phyloP scores from a whole-genome alignment of 148 eudicot species.

The Suaeda aralocaspica region DNA sequence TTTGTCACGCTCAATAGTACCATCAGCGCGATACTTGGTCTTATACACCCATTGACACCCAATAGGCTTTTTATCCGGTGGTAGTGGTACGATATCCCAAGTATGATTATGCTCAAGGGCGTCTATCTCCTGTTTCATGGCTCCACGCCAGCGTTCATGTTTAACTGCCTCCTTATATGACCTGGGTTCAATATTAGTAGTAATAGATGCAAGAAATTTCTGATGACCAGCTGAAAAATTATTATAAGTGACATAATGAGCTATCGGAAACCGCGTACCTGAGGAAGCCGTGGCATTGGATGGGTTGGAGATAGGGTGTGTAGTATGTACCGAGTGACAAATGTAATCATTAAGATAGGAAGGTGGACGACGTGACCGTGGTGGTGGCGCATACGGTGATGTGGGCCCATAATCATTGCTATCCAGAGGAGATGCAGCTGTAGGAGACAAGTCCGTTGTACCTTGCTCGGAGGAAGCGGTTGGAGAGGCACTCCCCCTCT shows the following conservation, averaged over 20 bases:
- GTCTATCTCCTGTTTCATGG: neutral
- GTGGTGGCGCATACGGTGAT: too few species aligned
- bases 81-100: too few species aligned
- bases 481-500: neutral
- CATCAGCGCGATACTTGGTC: too few species aligned
- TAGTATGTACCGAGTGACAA: neutral
- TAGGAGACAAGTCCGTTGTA: neutral
- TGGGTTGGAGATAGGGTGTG: neutral
- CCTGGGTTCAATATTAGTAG: neutral
- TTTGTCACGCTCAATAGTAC: too few species aligned
- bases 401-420: accelerated
- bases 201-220: neutral
- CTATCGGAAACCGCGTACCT: neutral
- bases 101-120: too few species aligned
- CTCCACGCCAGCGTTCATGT: neutral
- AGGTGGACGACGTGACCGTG: neutral
- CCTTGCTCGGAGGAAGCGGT: neutral
- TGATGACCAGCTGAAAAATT: neutral
- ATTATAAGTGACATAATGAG: neutral
- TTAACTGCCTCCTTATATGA: neutral
- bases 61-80: too few species aligned
- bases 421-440: too few species aligned
- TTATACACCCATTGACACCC: too few species aligned
- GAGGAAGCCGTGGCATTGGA: neutral
- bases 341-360: neutral